Base-by-base conservation (phyloP, 176 grass and related monocot genomes). In the sorghum (Sorghum bicolor) region DNA sequence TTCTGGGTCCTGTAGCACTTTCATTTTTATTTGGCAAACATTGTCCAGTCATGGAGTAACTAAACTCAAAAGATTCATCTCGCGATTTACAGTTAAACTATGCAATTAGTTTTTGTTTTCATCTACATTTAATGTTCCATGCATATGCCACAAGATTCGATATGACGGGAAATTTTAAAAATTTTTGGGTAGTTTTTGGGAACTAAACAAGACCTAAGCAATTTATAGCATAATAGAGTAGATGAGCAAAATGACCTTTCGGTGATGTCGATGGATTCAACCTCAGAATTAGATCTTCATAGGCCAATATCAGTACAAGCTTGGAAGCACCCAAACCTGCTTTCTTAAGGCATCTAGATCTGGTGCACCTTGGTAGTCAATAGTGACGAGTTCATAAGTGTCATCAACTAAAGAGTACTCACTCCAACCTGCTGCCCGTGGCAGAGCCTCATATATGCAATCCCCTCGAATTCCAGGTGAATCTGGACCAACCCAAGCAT, bases 301-400 rank as follows among this genome's bases (percentile, higher is more conserved):
- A 34, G 26, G 5, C 31, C 68, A 13, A 36, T 48, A n/a, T 86
- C 61, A 77, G 53, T 44, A 87, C 66, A 91, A 62, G 77, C 89
- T 91, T 13, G 89, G 89, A 34, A 91, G 48, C 30, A 91, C 81
- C 89, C 89, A 91, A 67, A 91, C 79, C 28, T 78, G 81, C 0
- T 72, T 62, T 61, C 86, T 31, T 17, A 10, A 1, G 1, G 48
- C 47, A 43, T 70, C 45, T n/a, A 41, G 5, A 16, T 70, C 62
- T 36, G 86, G 89, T 61, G 80, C 78, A 41, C 81, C 85, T 43
- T 70, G 61, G 74, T 84, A 84, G n/a, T 84, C 31, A 5, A 65
- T 37, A 10, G 60, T 28, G 53, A 80, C n/a, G 64, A 39, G 31
- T 80, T 85, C 48, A 41, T 65, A 37, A 22, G 33, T 45, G 24